Conservation (phyloP, 345 rosid genomes). For the Carallia brachiata region DNA sequence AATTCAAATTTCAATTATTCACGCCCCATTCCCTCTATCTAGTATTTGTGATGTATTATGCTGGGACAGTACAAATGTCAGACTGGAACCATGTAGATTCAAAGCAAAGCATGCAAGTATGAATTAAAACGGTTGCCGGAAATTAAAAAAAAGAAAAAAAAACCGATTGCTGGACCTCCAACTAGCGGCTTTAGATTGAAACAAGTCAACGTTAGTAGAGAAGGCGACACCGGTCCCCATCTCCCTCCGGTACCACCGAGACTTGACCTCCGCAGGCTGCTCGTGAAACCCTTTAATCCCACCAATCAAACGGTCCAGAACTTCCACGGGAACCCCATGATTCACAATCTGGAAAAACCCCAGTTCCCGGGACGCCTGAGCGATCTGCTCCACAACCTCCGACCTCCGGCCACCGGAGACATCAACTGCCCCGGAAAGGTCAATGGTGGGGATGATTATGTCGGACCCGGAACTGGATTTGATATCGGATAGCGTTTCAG, state of each 20-base stretch:
- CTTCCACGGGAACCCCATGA: conserved; percentile 40
- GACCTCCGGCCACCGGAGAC: conserved; percentile 11
- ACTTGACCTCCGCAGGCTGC: conserved; percentile 38
- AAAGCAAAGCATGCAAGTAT: no score
- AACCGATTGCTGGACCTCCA: conserved; percentile 37
- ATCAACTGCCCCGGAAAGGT: conserved; percentile 27
- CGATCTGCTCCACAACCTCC: conserved; percentile 25
- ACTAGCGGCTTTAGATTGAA: conserved; percentile 49
- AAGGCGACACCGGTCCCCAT: conserved; percentile 28
- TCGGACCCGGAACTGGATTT: background rate
- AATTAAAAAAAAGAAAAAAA: no score
- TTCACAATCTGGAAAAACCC: conserved; percentile 53
- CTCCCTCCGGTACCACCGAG: conserved; percentile 28
- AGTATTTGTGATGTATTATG: no score
- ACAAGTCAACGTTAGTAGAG: conserved; percentile 45
- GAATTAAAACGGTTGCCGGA: no score
- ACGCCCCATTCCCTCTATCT: no score
- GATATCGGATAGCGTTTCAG: conserved; percentile 32
- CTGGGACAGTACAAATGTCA: no score
- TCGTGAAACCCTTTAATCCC: conserved; percentile 41
- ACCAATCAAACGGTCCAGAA: conserved; percentile 31
- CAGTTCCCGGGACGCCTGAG: conserved; percentile 30
- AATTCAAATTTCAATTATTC: no score
- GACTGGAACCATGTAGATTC: no score
- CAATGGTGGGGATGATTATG: conserved; percentile 38